Base-by-base conservation (phyloP, 192 early-diverging fungal genomes). In the Mortierella antarctica region DNA sequence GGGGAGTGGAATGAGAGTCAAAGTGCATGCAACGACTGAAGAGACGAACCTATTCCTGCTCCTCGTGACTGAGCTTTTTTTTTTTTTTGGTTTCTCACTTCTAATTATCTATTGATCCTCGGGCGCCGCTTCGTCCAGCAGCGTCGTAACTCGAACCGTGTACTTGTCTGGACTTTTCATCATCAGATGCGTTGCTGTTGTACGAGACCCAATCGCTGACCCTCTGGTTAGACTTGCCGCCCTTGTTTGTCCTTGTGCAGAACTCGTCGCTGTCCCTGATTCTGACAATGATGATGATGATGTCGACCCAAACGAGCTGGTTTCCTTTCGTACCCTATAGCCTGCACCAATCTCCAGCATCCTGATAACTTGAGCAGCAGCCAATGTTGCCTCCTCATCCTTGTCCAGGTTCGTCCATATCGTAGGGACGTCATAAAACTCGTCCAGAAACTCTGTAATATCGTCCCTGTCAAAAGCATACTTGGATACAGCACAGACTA, bases 391-490 rank as follows among this genome's bases (percentile, higher is more conserved):
- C 18, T 80, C 70, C 6, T 57, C 51, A 21, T 62, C 55, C 17
- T 57, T 9, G 4, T 67, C 59, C 12, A 80, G 17, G 44, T 80
- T 72, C 3, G 77, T 72, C 77, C 77, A 80, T 10, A 72, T 18
- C 17, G 45, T 71, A 0, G 77, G 77, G 17, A 80, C 62, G 39
- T 80, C 55, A 42, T 68, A 80, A 45, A 72, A 57, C 0, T 15
- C 18, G 0, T 67, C 45, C 31, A 72, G 8, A 47, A 67, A 68
- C 7, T 67, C 51, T 47, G 65, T 62, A 12, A 80, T 72, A 8
- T 80, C 77, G 47, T 80, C 77, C 14, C 77, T 53, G 40, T 80
- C 77, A 44, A 80, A 80, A 21, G 77, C 77, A 58, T 80, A 80
- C 23, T 67, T 80, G 11, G 77, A 57, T 1, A 67, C 77, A 31